These are phyloP conservation scores for Phytophthora foliorum DNA, from an alignment of 352 stramenopile species.

Conservation along the genomic window DNA sequence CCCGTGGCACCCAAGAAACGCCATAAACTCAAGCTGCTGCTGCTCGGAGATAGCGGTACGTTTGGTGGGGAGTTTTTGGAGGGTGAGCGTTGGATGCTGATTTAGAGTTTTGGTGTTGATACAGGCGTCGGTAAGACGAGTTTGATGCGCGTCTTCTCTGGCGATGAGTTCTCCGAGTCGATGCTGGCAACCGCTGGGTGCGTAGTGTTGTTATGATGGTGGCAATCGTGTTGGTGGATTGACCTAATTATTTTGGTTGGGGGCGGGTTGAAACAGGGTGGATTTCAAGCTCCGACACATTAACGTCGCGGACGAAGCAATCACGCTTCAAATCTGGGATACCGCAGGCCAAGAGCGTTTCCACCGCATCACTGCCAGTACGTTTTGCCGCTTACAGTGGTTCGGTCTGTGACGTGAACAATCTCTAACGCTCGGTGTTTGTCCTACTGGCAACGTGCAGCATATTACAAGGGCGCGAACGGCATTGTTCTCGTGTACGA, in stretches of 20 bases:
- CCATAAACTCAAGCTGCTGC: constrained; percentile 92
- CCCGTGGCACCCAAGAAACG: constrained; percentile 69
- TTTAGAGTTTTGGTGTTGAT: constrained; percentile 8
- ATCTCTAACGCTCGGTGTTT: constrained; percentile 26
- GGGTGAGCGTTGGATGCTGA: constrained; percentile 10
- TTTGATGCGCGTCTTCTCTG: constrained; percentile 94
- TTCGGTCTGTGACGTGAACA: neutral
- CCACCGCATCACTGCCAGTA: constrained; percentile 94
- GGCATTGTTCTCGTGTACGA: constrained; percentile 96
- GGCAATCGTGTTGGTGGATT: neutral
- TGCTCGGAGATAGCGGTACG: constrained; percentile 91
- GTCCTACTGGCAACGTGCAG: constrained; percentile 40
- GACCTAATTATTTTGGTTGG: constrained; percentile 7
- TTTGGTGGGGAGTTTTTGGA: constrained; percentile 2
- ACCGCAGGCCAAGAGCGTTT: constrained; percentile 95
- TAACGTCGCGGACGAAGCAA: constrained; percentile 83
- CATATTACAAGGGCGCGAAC: constrained; percentile 95
- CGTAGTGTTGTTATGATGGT: constrained; percentile 16
- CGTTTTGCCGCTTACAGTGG: constrained; percentile 30
- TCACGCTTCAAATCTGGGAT: constrained; percentile 96
- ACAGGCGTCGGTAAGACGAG: constrained; percentile 93
- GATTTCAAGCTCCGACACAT: constrained; percentile 95
- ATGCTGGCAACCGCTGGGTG: constrained; percentile 93
- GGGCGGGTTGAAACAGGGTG: constrained; percentile 56
- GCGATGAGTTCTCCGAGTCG: constrained; percentile 92